These are phyloP conservation scores for Amesomyces nigricolor DNA, from an alignment of 2,329 filamentous ascomycete species.

Conservation along the genomic window DNA sequence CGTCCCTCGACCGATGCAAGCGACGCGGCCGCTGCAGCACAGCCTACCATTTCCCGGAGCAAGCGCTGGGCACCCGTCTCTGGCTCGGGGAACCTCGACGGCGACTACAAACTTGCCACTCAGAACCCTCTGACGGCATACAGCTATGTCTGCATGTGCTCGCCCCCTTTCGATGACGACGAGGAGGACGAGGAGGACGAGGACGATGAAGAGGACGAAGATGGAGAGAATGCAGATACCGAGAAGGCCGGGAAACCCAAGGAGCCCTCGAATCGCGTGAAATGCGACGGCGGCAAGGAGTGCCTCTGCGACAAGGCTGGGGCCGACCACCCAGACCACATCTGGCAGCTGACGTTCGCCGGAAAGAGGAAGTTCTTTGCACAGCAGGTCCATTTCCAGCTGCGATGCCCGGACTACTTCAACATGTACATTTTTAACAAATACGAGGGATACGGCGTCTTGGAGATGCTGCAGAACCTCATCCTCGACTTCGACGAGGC, in stretches of 20 bases:
- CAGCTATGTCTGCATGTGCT: slow-evolving; percentile 19
- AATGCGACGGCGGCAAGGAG: slow-evolving; percentile 26
- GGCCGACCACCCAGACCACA: slow-evolving; percentile 30
- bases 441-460: slow-evolving; percentile 34
- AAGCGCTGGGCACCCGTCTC: slow-evolving; percentile 19
- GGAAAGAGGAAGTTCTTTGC: slow-evolving; percentile 28
- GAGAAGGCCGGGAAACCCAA: background rate
- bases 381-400: slow-evolving; percentile 18
- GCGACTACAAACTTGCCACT: slow-evolving; percentile 4
- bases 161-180: slow-evolving; percentile 15
- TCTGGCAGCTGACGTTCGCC: slow-evolving; percentile 31
- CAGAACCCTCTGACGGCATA: slow-evolving; percentile 14
- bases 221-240: slow-evolving; percentile 1
- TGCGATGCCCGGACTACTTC: slow-evolving; percentile 28
- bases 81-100: slow-evolving; percentile 18
- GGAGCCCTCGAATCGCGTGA: background rate
- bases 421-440: slow-evolving; percentile 41
- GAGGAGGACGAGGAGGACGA: slow-evolving; percentile 11
- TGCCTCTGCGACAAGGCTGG: slow-evolving; percentile 32
- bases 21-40: background rate
- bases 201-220: background rate
- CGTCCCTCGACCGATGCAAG: slow-evolving; percentile 10
- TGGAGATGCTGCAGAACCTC: slow-evolving; percentile 41
- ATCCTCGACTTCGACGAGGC: slow-evolving; percentile 35
- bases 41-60: background rate